Evolutionary conservation across 306 rosid species (phyloP).

Genomic region (Rosa lucieae): DNA sequence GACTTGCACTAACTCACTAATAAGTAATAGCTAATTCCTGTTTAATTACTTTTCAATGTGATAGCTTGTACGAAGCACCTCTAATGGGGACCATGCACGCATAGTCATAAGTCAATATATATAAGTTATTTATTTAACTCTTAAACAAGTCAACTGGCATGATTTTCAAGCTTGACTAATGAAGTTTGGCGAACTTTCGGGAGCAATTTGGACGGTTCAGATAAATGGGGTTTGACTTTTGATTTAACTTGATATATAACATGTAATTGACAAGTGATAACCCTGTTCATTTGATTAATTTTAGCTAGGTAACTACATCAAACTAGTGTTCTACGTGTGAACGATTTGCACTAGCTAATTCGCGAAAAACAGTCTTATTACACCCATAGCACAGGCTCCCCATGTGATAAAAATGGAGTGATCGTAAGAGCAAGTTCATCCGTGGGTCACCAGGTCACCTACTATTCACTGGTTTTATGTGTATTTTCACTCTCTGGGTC

Average conservation of each 20-base stretch:
- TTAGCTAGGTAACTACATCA: not conserved
- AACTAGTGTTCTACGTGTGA: constrained; percentile 2
- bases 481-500: too few species aligned
- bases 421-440: too few species aligned
- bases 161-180: constrained; percentile 52
- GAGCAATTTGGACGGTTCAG: constrained; percentile 45
- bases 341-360: constrained; percentile 15
- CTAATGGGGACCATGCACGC: constrained; percentile 33
- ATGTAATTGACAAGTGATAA: constrained; percentile 1
- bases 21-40: not conserved
- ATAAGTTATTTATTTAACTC: constrained; percentile 27
- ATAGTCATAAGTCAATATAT: constrained; percentile 44
- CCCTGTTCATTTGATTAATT: not conserved
- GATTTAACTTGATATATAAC: constrained; percentile 1
- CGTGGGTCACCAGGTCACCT: too few species aligned
- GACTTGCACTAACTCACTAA: not conserved
- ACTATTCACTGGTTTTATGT: too few species aligned
- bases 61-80: constrained; percentile 22
- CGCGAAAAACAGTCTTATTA: not conserved
- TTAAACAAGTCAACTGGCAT: constrained; percentile 46
- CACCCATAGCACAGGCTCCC: not conserved
- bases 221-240: constrained; percentile 45
- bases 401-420: not conserved
- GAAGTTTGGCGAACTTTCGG: constrained; percentile 18
- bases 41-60: constrained; percentile 38